These are phyloP conservation scores for Moelleriella libera DNA, from an alignment of 2,329 filamentous ascomycete genomes.

Conservation along the genomic window DNA sequence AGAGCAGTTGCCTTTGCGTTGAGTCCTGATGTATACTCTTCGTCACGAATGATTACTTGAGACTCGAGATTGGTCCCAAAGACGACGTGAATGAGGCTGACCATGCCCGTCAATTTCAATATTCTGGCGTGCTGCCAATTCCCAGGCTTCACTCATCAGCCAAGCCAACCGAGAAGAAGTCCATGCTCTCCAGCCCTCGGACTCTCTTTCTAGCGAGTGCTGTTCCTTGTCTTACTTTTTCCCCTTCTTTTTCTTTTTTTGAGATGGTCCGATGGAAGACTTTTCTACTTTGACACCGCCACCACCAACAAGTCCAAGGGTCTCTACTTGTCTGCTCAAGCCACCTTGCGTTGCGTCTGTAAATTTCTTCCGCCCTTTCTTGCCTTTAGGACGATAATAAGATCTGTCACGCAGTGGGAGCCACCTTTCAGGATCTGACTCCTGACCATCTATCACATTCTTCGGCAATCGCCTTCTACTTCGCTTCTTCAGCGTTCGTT, in stretches of 20 bases:
- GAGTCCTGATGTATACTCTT: too few relatives aligned
- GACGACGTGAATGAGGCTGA: too few relatives aligned
- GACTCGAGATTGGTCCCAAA: too few relatives aligned
- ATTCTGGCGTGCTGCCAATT: too few relatives aligned
- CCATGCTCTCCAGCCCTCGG: neutral
- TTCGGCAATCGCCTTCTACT: slow-evolving; percentile 53
- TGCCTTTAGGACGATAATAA: slow-evolving; percentile 78
- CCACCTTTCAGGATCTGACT: slow-evolving; percentile 84
- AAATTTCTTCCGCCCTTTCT: slow-evolving; percentile 78
- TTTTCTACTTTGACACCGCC: slow-evolving; percentile 53
- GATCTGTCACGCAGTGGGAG: slow-evolving; percentile 79
- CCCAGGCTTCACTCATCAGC: too few relatives aligned
- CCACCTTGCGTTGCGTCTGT: slow-evolving; percentile 76
- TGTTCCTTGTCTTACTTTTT: slow-evolving; percentile 28
- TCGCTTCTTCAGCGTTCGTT: slow-evolving; percentile 38
- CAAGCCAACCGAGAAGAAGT: too few relatives aligned
- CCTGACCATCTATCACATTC: slow-evolving; percentile 62
- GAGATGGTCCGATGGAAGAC: slow-evolving; percentile 24
- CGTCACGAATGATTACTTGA: too few relatives aligned
- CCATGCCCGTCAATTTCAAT: too few relatives aligned
- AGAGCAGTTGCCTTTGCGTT: too few relatives aligned
- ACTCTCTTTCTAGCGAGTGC: too few relatives aligned
- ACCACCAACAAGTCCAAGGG: slow-evolving; percentile 46
- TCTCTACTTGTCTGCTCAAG: slow-evolving; percentile 59
- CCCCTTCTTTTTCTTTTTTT: slow-evolving; percentile 35